Percentiles rank a stretch among this genome's conserved stretches.
Evolutionary conservation across 2,329 filamentous ascomycete genomes (phyloP).

Genomic region (Nakataea oryzae): DNA sequence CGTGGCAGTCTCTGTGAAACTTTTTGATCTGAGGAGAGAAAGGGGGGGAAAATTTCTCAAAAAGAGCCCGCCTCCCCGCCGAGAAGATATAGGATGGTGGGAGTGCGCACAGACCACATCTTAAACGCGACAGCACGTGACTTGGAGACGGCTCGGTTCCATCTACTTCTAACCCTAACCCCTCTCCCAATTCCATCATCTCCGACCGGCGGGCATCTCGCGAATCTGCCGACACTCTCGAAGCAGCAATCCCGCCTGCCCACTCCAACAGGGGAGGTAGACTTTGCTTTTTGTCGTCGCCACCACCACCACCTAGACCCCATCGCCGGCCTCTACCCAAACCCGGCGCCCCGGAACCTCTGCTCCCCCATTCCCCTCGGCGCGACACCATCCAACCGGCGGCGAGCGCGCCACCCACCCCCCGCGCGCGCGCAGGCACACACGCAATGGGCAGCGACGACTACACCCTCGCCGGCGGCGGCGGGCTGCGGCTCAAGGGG

Average conservation of each 20-base stretch:
- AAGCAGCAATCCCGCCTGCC: not conserved
- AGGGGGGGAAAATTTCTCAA: constrained; percentile 18
- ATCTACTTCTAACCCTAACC: not conserved
- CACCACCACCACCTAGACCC: no score
- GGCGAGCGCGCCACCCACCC: not conserved
- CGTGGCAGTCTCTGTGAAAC: constrained; percentile 51
- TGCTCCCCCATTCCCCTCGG: no score
- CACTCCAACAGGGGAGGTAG: not conserved
- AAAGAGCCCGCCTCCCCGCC: not conserved
- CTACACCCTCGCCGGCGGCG: constrained; percentile 57
- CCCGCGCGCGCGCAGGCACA: not conserved
- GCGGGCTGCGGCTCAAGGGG: constrained; percentile 80
- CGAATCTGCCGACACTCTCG: not conserved
- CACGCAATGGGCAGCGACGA: constrained; percentile 60
- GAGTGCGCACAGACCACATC: not conserved
- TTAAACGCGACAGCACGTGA: not conserved
- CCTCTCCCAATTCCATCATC: not conserved
- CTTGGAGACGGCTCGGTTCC: not conserved
- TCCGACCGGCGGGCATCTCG: not conserved
- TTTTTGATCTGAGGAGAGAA: constrained; percentile 50
- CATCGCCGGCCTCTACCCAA: no score
- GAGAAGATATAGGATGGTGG: not conserved
- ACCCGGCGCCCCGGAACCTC: no score
- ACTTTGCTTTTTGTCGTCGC: no score
- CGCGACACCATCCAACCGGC: not conserved